A percentile compares a stretch with the other conserved stretches of the same genome.
Evolutionary conservation across 2,329 filamentous ascomycete genomes (phyloP).

Genomic region (Beauveria asiatica): DNA sequence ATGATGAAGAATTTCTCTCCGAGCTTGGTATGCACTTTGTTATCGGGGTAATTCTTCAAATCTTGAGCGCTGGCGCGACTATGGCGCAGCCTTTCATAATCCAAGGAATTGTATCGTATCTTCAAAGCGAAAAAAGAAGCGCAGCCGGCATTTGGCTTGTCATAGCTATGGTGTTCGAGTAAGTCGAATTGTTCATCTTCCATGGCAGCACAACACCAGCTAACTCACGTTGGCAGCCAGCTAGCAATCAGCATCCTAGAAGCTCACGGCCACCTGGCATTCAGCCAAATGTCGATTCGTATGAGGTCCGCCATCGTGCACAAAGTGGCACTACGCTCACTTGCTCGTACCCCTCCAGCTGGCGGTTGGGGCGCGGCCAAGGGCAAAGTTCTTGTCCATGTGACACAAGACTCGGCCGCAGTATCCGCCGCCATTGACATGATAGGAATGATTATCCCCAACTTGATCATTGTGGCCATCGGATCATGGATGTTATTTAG

Average conservation of each 20-base stretch:
- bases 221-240: background rate
- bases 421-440: background rate
- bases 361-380: background rate
- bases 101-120: background rate
- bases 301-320: background rate
- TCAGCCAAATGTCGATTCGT: background rate
- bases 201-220: background rate
- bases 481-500: background rate
- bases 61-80: background rate
- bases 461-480: background rate
- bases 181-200: background rate
- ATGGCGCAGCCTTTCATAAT: background rate
- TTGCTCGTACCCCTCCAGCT: background rate
- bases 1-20: background rate
- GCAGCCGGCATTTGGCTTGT: background rate
- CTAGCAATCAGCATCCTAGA: background rate
- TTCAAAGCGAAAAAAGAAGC: background rate
- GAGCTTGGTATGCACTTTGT: background rate
- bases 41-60: background rate
- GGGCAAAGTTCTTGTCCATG: background rate
- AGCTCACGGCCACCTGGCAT: background rate
- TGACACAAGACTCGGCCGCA: background rate
- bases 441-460: background rate
- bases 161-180: constrained; percentile 1
- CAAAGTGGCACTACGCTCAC: background rate